Percentiles rank a stretch among this genome's conserved stretches.
phyloP scores from a whole-genome alignment of 2,329 filamentous ascomycete genomes.

The Scolecobasidium constrictum region DNA sequence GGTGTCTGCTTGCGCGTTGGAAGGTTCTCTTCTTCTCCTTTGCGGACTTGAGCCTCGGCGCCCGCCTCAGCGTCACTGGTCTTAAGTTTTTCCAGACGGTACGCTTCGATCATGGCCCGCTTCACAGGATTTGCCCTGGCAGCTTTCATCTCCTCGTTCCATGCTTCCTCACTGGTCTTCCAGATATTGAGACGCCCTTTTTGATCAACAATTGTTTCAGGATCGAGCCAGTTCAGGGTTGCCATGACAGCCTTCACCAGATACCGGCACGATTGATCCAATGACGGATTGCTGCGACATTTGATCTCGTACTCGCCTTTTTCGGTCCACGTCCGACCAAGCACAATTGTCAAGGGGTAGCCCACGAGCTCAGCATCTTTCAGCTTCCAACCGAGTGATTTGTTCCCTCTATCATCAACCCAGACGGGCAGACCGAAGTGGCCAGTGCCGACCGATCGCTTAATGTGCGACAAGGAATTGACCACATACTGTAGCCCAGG shows the following conservation, averaged over 20 bases:
- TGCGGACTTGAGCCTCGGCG: too few relatives aligned
- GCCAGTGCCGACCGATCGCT: background rate
- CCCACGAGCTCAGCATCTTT: constrained; percentile 82
- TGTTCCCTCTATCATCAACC: constrained; percentile 31
- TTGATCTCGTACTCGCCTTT: constrained; percentile 20
- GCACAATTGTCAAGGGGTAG: constrained; percentile 70
- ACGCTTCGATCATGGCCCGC: too few relatives aligned
- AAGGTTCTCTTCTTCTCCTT: too few relatives aligned
- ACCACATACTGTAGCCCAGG: background rate
- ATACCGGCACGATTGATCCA: background rate
- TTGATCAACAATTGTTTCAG: too few relatives aligned
- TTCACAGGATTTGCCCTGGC: too few relatives aligned
- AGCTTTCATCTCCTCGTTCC: too few relatives aligned
- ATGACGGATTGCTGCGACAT: background rate
- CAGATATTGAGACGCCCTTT: background rate
- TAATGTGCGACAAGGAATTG: background rate
- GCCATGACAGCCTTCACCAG: background rate
- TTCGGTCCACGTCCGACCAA: constrained; percentile 60
- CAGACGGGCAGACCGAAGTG: background rate
- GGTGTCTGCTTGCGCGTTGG: too few relatives aligned
- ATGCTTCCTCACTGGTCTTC: too few relatives aligned
- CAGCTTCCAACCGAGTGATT: constrained; percentile 71
- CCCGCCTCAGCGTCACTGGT: too few relatives aligned
- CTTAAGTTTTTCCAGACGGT: too few relatives aligned
- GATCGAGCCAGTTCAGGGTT: background rate